These are phyloP conservation scores for Rhodotorula kratochvilovae DNA, from an alignment of 768 basidiomycete species.

Conservation along the genomic window DNA sequence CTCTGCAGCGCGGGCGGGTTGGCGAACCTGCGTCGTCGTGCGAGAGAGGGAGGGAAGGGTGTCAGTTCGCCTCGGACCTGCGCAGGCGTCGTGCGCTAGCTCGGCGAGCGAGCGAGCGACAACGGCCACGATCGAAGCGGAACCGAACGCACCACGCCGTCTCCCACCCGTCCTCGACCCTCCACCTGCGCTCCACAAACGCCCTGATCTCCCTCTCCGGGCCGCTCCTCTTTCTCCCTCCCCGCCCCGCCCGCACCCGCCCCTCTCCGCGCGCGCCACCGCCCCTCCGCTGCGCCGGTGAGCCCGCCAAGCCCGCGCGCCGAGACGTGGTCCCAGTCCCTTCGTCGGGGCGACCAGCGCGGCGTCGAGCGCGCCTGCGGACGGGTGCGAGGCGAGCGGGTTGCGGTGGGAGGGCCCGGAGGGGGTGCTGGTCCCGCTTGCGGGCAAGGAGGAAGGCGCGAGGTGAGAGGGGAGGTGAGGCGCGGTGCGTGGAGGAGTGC, in stretches of 20 bases:
- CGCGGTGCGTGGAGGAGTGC: background rate
- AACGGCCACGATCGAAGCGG: too few species aligned
- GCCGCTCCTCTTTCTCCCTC: background rate
- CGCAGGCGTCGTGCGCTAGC: background rate
- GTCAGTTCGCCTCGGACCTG: too few species aligned
- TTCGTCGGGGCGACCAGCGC: constrained; percentile 1
- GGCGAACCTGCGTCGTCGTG: background rate
- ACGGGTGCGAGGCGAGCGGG: background rate
- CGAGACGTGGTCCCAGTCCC: constrained; percentile 10
- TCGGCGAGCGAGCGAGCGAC: background rate
- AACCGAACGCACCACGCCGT: constrained; percentile 19
- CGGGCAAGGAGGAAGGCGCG: background rate
- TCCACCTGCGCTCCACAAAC: constrained; percentile 11
- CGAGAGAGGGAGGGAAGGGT: too few species aligned
- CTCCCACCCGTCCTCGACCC: constrained; percentile 10
- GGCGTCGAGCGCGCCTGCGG: background rate
- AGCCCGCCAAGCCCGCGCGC: constrained; percentile 7
- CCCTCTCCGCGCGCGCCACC: background rate
- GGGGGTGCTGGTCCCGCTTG: constrained; percentile 1
- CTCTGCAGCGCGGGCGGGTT: constrained; percentile 1
- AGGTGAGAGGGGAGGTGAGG: background rate
- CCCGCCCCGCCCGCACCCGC: background rate
- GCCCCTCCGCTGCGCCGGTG: constrained; percentile 1
- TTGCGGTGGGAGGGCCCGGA: background rate
- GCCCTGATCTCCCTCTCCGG: constrained; percentile 18